These are phyloP conservation scores for Filobasidium wieringae DNA, from an alignment of 768 basidiomycete genomes.

Conservation along the genomic window DNA sequence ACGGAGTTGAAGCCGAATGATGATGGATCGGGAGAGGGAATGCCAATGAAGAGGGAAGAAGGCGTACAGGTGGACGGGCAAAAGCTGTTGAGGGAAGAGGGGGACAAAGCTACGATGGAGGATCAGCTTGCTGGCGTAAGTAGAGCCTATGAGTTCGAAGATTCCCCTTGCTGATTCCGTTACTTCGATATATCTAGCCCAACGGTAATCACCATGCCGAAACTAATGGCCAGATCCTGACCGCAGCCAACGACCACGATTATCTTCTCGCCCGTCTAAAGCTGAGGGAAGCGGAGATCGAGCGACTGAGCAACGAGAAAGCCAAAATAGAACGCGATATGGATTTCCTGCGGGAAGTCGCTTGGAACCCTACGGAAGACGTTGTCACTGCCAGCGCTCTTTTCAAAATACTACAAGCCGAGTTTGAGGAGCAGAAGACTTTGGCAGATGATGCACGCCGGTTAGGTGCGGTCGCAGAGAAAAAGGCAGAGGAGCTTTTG, in stretches of 20 bases:
- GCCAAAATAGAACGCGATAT: not conserved
- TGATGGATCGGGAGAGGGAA: too few species aligned
- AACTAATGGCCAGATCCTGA: not conserved
- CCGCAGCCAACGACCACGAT: not conserved
- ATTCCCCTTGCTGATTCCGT: not conserved
- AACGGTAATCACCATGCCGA: not conserved
- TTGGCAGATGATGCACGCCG: not conserved
- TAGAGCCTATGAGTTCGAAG: not conserved
- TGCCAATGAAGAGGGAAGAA: not conserved
- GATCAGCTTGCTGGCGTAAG: not conserved
- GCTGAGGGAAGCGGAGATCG: not conserved
- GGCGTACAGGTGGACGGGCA: not conserved
- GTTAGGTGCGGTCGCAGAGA: not conserved
- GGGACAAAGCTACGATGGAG: not conserved
- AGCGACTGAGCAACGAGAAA: not conserved
- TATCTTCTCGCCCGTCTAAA: not conserved
- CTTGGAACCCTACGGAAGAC: not conserved
- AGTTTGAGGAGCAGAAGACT: slow-evolving; percentile 1
- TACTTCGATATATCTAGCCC: not conserved
- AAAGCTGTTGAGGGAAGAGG: not conserved
- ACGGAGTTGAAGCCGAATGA: not conserved
- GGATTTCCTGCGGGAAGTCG: not conserved
- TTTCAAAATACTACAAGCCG: not conserved
- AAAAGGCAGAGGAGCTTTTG: not conserved
- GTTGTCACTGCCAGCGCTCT: not conserved